These are phyloP conservation scores for Sphaerobolus stellatus DNA, from an alignment of 1,284 basidiomycete genomes.

Conservation along the genomic window DNA sequence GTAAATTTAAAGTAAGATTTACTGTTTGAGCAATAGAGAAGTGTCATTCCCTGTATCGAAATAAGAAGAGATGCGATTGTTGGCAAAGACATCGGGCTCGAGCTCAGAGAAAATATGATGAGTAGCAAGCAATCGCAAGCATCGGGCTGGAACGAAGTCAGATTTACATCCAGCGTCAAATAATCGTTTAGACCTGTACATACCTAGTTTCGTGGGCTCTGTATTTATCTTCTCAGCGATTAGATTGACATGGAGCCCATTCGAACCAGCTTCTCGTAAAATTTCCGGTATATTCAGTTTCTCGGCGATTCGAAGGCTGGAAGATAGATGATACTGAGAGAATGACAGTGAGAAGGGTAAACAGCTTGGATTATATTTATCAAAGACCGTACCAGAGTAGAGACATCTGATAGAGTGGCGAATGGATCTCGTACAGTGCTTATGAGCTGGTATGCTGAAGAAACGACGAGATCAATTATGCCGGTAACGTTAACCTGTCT, in stretches of 20 bases:
- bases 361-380: neutral
- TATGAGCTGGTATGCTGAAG: constrained; percentile 39
- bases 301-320: constrained; percentile 28
- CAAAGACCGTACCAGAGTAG: constrained; percentile 27
- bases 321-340: constrained; percentile 20
- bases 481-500: constrained; percentile 27
- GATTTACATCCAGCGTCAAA: neutral
- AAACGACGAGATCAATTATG: constrained; percentile 33
- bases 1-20: neutral
- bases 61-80: constrained; percentile 44
- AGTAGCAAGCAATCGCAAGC: constrained; percentile 40
- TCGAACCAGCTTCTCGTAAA: constrained; percentile 36
- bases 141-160: constrained; percentile 28
- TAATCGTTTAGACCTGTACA: neutral
- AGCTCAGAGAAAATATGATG: constrained; percentile 45
- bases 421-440: constrained; percentile 34
- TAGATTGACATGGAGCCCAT: constrained; percentile 37
- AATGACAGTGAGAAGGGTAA: neutral
- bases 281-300: constrained; percentile 38
- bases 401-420: constrained; percentile 25
- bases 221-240: constrained; percentile 31
- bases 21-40: neutral
- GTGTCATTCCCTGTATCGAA: constrained; percentile 40
- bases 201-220: constrained; percentile 36
- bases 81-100: constrained; percentile 41